Conservation (phyloP, 192 early-diverging fungal species). For the Backusella luteola region DNA sequence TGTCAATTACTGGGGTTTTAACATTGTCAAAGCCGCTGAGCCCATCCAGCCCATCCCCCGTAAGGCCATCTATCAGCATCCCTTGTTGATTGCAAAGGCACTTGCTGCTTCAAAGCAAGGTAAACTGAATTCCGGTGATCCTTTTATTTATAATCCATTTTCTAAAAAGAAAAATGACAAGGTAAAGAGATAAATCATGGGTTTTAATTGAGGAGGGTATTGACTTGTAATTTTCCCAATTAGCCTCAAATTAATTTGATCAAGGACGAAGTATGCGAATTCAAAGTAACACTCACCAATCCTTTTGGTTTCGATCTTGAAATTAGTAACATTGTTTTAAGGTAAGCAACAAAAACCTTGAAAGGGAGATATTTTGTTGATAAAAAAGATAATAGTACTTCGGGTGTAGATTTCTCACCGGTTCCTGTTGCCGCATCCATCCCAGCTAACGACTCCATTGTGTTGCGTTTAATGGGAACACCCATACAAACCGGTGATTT, state of each 20-base stretch:
- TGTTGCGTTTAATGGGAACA: conserved; percentile 60
- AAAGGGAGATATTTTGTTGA: too few relatives aligned
- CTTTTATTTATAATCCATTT: conserved; percentile 83
- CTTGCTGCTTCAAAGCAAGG: conserved; percentile 26
- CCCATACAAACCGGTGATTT: conserved; percentile 62
- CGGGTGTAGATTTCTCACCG: conserved; percentile 59
- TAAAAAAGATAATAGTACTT: conserved; percentile 43
- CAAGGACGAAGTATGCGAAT: conserved; percentile 64
- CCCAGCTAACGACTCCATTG: conserved; percentile 57
- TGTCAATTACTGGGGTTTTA: conserved; percentile 57
- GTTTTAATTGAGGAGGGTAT: not conserved
- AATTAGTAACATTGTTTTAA: conserved; percentile 60
- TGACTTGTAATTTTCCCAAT: not conserved
- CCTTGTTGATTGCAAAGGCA: conserved; percentile 29
- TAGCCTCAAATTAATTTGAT: conserved; percentile 51
- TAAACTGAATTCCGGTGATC: conserved; percentile 36
- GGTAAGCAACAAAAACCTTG: conserved; percentile 31
- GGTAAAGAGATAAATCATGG: conserved; percentile 4
- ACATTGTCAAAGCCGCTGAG: conserved; percentile 52
- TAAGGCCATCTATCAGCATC: conserved; percentile 59
- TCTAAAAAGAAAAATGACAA: conserved; percentile 48
- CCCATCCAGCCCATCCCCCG: conserved; percentile 52
- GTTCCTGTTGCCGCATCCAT: conserved; percentile 57
- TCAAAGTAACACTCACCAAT: conserved; percentile 72
- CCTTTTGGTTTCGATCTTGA: conserved; percentile 82